Evolutionary conservation across 768 basidiomycete genomes (phyloP).

Genomic region (Lactarius trivialis): DNA sequence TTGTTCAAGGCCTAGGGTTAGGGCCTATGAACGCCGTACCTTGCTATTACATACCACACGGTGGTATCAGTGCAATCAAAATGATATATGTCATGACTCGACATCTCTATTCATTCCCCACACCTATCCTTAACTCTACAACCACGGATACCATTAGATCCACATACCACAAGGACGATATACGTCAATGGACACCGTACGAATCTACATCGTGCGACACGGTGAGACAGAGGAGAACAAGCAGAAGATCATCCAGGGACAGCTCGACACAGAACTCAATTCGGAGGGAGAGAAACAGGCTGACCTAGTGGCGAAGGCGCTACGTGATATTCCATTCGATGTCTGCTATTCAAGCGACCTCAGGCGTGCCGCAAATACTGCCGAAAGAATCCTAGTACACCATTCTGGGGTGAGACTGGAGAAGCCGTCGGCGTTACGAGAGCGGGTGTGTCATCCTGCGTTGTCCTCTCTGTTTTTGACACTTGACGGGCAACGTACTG

Average conservation of each 20-base stretch:
- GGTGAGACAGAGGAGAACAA: conserved; percentile 73
- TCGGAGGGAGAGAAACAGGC: conserved; percentile 56
- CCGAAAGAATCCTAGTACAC: conserved; percentile 50
- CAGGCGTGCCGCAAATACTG: conserved; percentile 64
- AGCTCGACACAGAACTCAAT: conserved; percentile 63
- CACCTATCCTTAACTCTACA: neutral
- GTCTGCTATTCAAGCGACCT: conserved; percentile 69
- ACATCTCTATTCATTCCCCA: neutral
- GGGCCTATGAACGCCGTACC: neutral
- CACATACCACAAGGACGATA: neutral
- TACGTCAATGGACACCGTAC: conserved; percentile 32
- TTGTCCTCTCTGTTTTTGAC: neutral
- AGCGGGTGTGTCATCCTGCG: conserved; percentile 46
- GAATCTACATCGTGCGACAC: conserved; percentile 65
- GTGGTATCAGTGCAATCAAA: neutral
- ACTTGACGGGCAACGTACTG: neutral
- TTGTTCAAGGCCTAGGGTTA: no score
- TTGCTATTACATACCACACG: neutral
- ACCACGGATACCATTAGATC: neutral
- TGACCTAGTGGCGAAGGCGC: conserved; percentile 42
- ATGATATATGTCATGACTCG: no score
- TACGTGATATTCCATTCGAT: conserved; percentile 50
- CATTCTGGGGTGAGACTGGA: conserved; percentile 44
- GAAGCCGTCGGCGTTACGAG: conserved; percentile 46
- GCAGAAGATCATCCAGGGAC: conserved; percentile 64